These are phyloP conservation scores for Colletotrichum euphorbiae DNA, from an alignment of 2,329 filamentous ascomycete species.

Conservation along the genomic window DNA sequence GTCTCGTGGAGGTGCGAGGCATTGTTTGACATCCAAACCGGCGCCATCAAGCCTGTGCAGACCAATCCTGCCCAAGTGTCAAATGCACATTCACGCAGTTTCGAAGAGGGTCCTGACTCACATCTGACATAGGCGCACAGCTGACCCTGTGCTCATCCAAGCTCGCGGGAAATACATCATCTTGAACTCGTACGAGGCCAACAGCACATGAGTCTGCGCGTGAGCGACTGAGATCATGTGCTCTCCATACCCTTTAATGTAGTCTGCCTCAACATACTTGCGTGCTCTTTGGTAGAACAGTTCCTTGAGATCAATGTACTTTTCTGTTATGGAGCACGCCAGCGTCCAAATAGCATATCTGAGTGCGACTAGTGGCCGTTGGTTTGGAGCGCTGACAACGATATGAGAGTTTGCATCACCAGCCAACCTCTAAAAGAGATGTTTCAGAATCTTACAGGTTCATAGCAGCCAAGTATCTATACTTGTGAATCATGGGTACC, in stretches of 20 bases:
- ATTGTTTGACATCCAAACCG: constrained; percentile 92
- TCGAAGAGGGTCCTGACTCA: constrained; percentile 49
- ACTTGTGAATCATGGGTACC: constrained; percentile 88
- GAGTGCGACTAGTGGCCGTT: constrained; percentile 87
- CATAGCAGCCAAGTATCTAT: constrained; percentile 88
- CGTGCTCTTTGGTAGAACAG: constrained; percentile 91
- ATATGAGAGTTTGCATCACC: constrained; percentile 3
- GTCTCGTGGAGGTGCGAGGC: constrained; percentile 84
- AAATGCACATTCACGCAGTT: neutral
- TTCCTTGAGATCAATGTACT: constrained; percentile 81
- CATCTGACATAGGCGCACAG: constrained; percentile 87
- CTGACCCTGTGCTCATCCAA: constrained; percentile 90
- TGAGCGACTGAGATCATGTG: constrained; percentile 87
- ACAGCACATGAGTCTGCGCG: constrained; percentile 84
- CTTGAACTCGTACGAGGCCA: constrained; percentile 92
- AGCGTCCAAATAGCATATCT: constrained; percentile 97
- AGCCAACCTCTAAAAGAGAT: neutral
- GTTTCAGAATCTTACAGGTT: constrained; percentile 69
- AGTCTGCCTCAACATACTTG: constrained; percentile 90
- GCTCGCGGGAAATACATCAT: constrained; percentile 97
- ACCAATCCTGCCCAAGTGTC: constrained; percentile 76
- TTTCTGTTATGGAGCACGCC: constrained; percentile 87
- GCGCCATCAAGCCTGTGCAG: constrained; percentile 86
- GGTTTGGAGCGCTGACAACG: constrained; percentile 72
- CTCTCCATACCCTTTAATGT: constrained; percentile 93